phyloP scores from a whole-genome alignment of 1,139 yeast genomes.

The Meyerozyma guilliermondii region DNA sequence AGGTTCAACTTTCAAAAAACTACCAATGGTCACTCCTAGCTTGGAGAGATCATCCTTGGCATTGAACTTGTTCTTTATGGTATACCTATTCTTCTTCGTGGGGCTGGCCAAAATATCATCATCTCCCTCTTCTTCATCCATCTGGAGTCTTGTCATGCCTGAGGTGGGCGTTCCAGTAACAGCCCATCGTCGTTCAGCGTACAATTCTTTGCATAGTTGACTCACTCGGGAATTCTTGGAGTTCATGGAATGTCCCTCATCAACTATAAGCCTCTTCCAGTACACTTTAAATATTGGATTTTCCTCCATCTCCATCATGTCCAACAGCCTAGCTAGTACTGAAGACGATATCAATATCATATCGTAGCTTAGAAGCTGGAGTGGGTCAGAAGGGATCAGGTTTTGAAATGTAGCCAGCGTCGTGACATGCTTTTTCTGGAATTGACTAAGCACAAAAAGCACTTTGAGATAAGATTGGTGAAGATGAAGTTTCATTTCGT shows the following conservation, averaged over 20 bases:
- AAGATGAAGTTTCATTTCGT: conserved; percentile 55
- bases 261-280: conserved; percentile 70
- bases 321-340: conserved; percentile 36
- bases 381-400: conserved; percentile 22
- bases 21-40: conserved; percentile 47
- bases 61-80: conserved; percentile 30
- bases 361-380: conserved; percentile 40
- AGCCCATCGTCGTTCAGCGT: conserved; percentile 64
- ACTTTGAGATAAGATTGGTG: conserved; percentile 28
- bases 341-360: conserved; percentile 48
- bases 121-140: conserved; percentile 32
- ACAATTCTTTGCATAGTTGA: conserved; percentile 39
- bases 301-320: conserved; percentile 13
- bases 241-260: conserved; percentile 66
- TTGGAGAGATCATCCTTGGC: conserved; percentile 47
- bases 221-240: conserved; percentile 48
- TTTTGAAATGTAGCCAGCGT: conserved; percentile 15
- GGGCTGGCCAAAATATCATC: conserved; percentile 7
- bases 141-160: conserved; percentile 55
- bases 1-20: conserved; percentile 57
- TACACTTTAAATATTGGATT: conserved; percentile 39
- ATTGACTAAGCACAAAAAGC: conserved; percentile 29
- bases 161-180: conserved; percentile 75
- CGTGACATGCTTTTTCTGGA: conserved; percentile 16
- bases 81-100: conserved; percentile 30